Evolutionary conservation across 108 stramenopile species (phyloP).

Genomic region (Skeletonema grethae): DNA sequence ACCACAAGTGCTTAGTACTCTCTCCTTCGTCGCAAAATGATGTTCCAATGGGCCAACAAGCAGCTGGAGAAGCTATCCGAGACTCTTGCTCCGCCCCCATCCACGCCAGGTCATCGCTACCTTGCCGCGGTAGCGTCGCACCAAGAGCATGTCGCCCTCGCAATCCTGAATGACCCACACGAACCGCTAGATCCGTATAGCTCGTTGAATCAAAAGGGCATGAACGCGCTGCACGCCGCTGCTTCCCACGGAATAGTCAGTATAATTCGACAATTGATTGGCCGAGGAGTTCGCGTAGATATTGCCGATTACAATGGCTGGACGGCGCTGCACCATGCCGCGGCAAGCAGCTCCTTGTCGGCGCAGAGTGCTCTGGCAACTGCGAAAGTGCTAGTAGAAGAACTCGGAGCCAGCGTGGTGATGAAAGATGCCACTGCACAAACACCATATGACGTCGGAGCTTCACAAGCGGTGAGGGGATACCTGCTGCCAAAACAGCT

Average conservation of each 20-base stretch:
- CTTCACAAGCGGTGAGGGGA: conserved; percentile 64
- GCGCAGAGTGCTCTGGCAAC: conserved; percentile 15
- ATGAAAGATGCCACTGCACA: conserved; percentile 62
- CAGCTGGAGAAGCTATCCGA: conserved; percentile 72
- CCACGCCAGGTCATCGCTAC: conserved; percentile 46
- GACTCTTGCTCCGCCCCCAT: conserved; percentile 83
- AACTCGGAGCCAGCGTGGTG: conserved; percentile 57
- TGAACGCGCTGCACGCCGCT: conserved; percentile 70
- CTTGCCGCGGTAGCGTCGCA: conserved; percentile 37
- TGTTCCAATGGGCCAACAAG: conserved; percentile 79
- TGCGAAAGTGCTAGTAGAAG: conserved; percentile 65
- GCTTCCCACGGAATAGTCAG: conserved; percentile 44
- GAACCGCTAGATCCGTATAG: conserved; percentile 16
- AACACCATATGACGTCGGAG: conserved; percentile 86
- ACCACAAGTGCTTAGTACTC: not conserved
- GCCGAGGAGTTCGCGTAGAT: conserved; percentile 55
- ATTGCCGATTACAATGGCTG: conserved; percentile 63
- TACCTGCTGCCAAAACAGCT: conserved; percentile 84
- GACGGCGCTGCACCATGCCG: conserved; percentile 80
- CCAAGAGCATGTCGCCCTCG: conserved; percentile 29
- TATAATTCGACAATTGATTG: conserved; percentile 46
- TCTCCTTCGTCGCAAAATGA: conserved; percentile 5
- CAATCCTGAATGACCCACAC: conserved; percentile 27
- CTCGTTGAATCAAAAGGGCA: conserved; percentile 48
- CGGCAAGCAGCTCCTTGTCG: conserved; percentile 32